Percentiles rank a stretch among this genome's conserved stretches.
phyloP scores from a whole-genome alignment of 2,329 filamentous ascomycete genomes.

The Phyllosticta ampelicida region DNA sequence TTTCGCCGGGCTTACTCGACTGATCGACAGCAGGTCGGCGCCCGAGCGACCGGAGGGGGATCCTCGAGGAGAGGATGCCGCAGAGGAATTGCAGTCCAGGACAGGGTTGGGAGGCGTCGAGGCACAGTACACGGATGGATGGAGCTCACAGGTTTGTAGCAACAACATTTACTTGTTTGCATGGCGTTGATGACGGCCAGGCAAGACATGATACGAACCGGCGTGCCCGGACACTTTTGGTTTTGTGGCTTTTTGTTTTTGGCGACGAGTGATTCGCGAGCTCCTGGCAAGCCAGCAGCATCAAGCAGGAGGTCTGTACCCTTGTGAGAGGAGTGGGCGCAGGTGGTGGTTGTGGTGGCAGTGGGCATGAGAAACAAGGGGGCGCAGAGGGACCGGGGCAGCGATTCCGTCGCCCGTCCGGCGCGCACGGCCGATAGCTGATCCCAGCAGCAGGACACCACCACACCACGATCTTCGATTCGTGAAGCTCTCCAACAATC shows the following conservation, averaged over 20 bases:
- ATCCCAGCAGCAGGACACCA: not conserved
- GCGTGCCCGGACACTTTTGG: slow-evolving; percentile 1
- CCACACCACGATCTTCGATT: slow-evolving; percentile 10
- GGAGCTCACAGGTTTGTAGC: not conserved
- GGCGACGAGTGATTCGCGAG: slow-evolving; percentile 8
- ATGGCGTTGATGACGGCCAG: not conserved
- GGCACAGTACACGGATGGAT: not conserved
- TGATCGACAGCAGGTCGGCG: slow-evolving; percentile 8
- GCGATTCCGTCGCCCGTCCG: not conserved
- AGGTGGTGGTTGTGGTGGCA: slow-evolving; percentile 3
- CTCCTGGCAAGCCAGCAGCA: no score
- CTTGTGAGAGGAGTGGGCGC: not conserved
- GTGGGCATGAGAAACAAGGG: slow-evolving; percentile 11
- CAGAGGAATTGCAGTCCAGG: not conserved
- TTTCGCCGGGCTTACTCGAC: slow-evolving; percentile 9
- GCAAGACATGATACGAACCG: slow-evolving; percentile 8
- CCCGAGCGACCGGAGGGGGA: not conserved
- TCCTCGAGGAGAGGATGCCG: not conserved
- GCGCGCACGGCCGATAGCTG: not conserved
- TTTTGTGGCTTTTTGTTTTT: slow-evolving; percentile 11
- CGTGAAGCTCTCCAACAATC: not conserved
- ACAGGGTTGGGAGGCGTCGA: not conserved
- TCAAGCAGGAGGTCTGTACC: not conserved
- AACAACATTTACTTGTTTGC: not conserved
- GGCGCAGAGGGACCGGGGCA: not conserved